Conservation (phyloP, 805 yeast species). For the Ogataea trehalophila region DNA sequence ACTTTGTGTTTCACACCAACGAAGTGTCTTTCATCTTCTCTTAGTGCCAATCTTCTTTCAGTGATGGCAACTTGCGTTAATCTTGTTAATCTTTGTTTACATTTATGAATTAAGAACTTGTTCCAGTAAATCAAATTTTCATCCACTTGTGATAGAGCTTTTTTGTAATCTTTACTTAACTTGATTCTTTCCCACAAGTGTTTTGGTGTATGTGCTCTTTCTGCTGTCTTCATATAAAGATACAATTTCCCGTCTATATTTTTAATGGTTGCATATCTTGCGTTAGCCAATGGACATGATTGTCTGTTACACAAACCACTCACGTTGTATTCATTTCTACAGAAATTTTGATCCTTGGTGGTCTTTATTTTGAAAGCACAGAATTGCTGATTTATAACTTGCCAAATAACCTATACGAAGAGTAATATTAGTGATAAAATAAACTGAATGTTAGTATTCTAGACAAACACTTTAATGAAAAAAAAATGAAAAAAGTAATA, state of each 20-base stretch:
- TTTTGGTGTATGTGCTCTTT: slow-evolving; percentile 93
- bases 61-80: slow-evolving; percentile 93
- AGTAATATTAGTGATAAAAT: slow-evolving; percentile 6
- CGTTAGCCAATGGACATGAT: slow-evolving; percentile 95
- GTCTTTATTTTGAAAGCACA: slow-evolving; percentile 93
- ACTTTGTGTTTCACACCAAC: slow-evolving; percentile 94
- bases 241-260: slow-evolving; percentile 74
- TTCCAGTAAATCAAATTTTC: slow-evolving; percentile 90
- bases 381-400: slow-evolving; percentile 89
- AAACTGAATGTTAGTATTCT: slow-evolving; percentile 4
- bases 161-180: slow-evolving; percentile 81
- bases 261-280: slow-evolving; percentile 84
- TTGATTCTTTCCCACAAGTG: slow-evolving; percentile 93
- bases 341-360: slow-evolving; percentile 83
- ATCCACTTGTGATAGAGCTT: slow-evolving; percentile 86
- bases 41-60: slow-evolving; percentile 86
- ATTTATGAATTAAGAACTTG: slow-evolving; percentile 81
- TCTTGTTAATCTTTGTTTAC: slow-evolving; percentile 93
- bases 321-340: slow-evolving; percentile 94
- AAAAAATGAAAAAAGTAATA: background rate
- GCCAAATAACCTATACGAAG: slow-evolving; percentile 79
- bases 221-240: slow-evolving; percentile 94
- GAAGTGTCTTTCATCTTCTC: slow-evolving; percentile 90
- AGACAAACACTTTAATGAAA: background rate
- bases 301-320: slow-evolving; percentile 89